Percentiles rank a stretch among this genome's conserved stretches.
phyloP scores from a whole-genome alignment of 805 yeast genomes.

The Myxozyma nipponensis region DNA sequence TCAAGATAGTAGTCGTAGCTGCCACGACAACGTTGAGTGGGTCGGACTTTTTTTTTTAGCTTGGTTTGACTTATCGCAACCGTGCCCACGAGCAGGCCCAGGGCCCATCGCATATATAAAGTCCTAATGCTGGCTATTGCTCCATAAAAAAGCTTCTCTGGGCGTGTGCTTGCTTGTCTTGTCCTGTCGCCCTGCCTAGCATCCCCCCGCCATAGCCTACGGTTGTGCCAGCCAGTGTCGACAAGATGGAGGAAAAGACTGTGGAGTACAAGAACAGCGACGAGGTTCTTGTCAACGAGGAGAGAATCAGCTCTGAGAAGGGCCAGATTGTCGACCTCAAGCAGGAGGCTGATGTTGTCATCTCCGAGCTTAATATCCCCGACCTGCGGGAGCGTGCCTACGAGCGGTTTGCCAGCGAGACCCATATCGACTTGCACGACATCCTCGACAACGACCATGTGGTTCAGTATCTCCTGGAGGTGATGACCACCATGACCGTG shows the following conservation, averaged over 20 bases:
- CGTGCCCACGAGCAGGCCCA: no score
- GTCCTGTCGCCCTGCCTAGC: no score
- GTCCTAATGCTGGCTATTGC: no score
- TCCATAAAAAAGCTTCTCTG: no score
- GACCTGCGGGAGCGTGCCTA: conserved; percentile 16
- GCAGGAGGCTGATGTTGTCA: conserved; percentile 13
- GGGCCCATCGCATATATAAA: no score
- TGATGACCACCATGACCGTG: conserved; percentile 38
- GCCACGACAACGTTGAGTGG: no score
- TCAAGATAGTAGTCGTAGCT: no score
- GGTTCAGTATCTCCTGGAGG: conserved; percentile 42
- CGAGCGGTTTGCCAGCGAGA: conserved; percentile 9
- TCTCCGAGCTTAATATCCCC: conserved; percentile 15
- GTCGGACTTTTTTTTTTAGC: no score
- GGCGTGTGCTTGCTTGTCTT: no score
- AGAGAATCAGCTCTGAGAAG: not conserved
- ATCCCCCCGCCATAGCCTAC: no score
- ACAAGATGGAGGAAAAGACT: not conserved
- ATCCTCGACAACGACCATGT: conserved; percentile 10
- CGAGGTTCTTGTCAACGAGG: not conserved
- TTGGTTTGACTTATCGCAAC: no score
- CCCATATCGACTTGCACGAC: conserved; percentile 14
- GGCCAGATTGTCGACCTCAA: conserved; percentile 1
- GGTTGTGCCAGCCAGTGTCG: no score
- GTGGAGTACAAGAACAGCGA: not conserved